Conservation (phyloP, 2,329 filamentous ascomycete species). For the Phoma sp. region DNA sequence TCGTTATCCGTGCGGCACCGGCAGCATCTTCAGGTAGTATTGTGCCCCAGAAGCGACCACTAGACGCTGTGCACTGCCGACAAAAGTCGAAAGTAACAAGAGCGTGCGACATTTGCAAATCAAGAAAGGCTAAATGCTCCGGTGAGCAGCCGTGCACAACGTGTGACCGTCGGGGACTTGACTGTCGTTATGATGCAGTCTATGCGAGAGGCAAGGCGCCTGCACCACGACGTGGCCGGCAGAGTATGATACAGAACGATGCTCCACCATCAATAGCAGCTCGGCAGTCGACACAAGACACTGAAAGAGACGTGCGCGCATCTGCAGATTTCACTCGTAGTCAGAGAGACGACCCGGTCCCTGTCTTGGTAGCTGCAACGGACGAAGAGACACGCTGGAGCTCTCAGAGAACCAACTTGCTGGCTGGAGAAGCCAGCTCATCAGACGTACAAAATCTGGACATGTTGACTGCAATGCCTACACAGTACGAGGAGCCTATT, state of each 20-base stretch:
- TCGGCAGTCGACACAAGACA: background rate
- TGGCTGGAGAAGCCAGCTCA: too few species aligned
- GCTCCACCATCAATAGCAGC: background rate
- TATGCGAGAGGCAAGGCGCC: constrained; percentile 37
- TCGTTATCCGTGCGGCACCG: background rate
- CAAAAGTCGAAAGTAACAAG: constrained; percentile 36
- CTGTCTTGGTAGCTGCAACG: background rate
- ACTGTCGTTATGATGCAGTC: constrained; percentile 32
- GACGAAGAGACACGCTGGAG: background rate
- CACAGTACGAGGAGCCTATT: background rate
- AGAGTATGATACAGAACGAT: background rate
- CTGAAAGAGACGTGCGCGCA: too few species aligned
- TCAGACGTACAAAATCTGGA: background rate
- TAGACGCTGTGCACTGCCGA: background rate
- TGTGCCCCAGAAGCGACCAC: constrained; percentile 21
- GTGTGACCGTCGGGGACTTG: constrained; percentile 23
- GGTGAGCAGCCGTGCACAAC: constrained; percentile 36
- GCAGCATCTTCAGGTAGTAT: background rate
- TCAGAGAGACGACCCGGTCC: too few species aligned
- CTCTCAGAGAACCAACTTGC: too few species aligned
- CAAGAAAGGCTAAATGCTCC: constrained; percentile 39
- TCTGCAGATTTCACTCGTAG: too few species aligned
- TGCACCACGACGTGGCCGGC: constrained; percentile 19
- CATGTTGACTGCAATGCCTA: constrained; percentile 2
- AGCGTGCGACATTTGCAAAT: constrained; percentile 41